Evolutionary conservation across 345 rosid genomes (phyloP), one percentile per base, ranked within the genome.

Genomic region (Rubroshorea leprosula): DNA sequence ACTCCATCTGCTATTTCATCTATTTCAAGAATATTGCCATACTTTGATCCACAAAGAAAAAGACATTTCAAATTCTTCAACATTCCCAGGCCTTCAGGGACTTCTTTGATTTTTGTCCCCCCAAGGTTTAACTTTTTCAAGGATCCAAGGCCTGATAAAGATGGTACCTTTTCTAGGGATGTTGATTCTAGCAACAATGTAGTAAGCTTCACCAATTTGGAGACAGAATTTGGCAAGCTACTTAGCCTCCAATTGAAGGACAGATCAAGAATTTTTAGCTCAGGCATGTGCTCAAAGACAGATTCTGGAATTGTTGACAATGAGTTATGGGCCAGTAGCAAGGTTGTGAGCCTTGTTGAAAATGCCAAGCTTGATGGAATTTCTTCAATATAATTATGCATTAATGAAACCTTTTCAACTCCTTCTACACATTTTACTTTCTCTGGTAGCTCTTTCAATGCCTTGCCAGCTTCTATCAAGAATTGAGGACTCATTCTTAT

Each of bases 111-210:
- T 1, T 8, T 23, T 5, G 19, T 23, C 4, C 3, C 6, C 1
- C 12, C 0, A 3, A 70, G 65, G 50, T 75, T 72, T 23, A 74
- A 31, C 51, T 23, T 56, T 59, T 29, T 55, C 39, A 74, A 35
- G 24, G n/a, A 8, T 22, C 0, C 0, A 26, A 74, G 38, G 8
- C 50, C 45, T n/a, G 56, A 51, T 1, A 74, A 54, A 11, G 65
- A 66, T 2, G 78, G 78, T 7, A 74, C 15, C 14, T 45, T 5
- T 2, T 9, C 1, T 21, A 74, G 17, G 0, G 0, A 0, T 0
- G 0, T 0, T 24, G 70, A 67, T 0, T 0, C 0, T 7, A 70
- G 62, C 19, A 67, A 22, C n/a, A 70, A 16, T 21, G 61, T 53
- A 1, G 27, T 57, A 25, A 74, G 65, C 16, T 16, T 25, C 15